Evolutionary conservation across 495 filamentous ascomycete species (phyloP).

Genomic region (Jackrogersella multiformis): DNA sequence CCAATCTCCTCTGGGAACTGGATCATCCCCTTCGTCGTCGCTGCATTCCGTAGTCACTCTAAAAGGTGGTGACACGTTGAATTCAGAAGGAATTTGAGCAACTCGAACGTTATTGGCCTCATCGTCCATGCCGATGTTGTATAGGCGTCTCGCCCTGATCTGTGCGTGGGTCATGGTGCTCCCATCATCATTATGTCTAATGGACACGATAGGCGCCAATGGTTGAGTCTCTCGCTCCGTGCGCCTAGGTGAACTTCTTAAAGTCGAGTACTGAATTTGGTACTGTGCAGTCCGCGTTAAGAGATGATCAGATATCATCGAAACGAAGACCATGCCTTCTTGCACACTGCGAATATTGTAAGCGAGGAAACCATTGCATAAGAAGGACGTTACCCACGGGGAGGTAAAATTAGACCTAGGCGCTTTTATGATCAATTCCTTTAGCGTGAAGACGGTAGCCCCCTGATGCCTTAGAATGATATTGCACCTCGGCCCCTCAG

Average conservation of each 20-base stretch:
- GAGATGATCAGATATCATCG: conserved; percentile 82
- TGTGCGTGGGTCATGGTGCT: conserved; percentile 52
- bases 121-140: conserved; percentile 59
- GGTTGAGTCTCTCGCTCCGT: conserved; percentile 42
- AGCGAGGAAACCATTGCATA: conserved; percentile 16
- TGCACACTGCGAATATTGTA: conserved; percentile 69
- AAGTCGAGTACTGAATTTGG: conserved; percentile 71
- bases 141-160: conserved; percentile 51
- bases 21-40: conserved; percentile 60
- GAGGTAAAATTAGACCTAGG: conserved; percentile 82
- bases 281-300: conserved; percentile 77
- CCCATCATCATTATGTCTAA: conserved; percentile 58
- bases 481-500: conserved; percentile 82
- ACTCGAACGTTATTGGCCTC: conserved; percentile 60
- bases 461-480: conserved; percentile 83
- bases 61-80: conserved; percentile 54
- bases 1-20: conserved; percentile 32
- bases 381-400: conserved; percentile 69
- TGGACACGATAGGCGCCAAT: conserved; percentile 51
- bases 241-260: conserved; percentile 38
- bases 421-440: conserved; percentile 87
- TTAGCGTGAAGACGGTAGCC: conserved; percentile 78
- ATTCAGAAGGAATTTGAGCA: conserved; percentile 64
- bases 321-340: conserved; percentile 92
- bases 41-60: conserved; percentile 62